Conservation (phyloP, 2,329 filamentous ascomycete genomes). For the Fusarium drepaniforme region DNA sequence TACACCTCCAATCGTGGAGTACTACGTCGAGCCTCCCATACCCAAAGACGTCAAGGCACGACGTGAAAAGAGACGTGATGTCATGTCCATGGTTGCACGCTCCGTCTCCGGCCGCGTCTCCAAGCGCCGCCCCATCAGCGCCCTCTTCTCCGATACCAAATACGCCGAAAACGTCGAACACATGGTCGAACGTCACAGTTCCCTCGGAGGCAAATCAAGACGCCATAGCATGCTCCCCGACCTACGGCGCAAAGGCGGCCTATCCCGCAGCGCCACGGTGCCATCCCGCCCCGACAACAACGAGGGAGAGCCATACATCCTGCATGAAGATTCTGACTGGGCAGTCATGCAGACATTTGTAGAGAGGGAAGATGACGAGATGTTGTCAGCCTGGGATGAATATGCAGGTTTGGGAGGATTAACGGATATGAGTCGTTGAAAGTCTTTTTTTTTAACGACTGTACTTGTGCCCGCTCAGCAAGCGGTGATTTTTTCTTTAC, state of each 20-base stretch:
- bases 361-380: conserved; percentile 43
- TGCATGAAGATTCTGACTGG: conserved; percentile 51
- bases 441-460: not conserved
- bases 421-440: conserved; percentile 48
- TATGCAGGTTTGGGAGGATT: conserved; percentile 61
- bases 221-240: conserved; percentile 44
- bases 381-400: conserved; percentile 58
- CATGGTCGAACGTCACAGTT: conserved; percentile 24
- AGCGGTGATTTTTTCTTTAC: conserved; percentile 11
- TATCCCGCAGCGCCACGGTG: conserved; percentile 25
- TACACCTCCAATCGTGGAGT: conserved; percentile 31
- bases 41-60: conserved; percentile 39
- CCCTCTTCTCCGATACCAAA: conserved; percentile 44
- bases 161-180: conserved; percentile 44
- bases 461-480: conserved; percentile 18
- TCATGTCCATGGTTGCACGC: conserved; percentile 43
- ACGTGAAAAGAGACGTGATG: conserved; percentile 46
- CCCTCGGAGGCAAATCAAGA: conserved; percentile 7
- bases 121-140: conserved; percentile 45
- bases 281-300: conserved; percentile 12
- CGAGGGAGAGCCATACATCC: conserved; percentile 44
- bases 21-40: conserved; percentile 24
- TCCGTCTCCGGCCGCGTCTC: conserved; percentile 42
- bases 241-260: conserved; percentile 35
- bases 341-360: conserved; percentile 53